phyloP scores from a whole-genome alignment of 306 rosid species.

The Arachis stenosperma region DNA sequence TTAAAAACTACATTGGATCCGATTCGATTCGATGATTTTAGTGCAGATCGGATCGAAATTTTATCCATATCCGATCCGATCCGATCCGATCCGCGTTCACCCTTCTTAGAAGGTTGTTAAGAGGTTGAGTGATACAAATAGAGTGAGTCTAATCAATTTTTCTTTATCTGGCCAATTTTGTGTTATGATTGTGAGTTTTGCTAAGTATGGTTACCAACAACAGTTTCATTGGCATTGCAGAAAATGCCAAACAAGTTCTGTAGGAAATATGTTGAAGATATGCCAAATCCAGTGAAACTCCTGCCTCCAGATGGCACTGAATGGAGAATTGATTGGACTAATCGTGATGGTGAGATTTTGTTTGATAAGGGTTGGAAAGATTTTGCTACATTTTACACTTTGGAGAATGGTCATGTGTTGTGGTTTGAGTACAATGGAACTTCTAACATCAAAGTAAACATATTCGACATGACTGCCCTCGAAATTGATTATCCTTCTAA shows the following conservation, averaged over 20 bases:
- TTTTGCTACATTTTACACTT: neutral
- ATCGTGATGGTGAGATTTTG: neutral
- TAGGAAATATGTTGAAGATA: neutral
- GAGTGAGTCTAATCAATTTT: too few relatives aligned
- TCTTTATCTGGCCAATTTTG: too few relatives aligned
- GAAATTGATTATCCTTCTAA: neutral
- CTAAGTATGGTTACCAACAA: neutral
- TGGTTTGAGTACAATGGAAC: conserved; percentile 9
- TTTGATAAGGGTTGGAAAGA: conserved; percentile 6
- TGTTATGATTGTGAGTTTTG: too few relatives aligned
- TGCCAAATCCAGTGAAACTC: neutral
- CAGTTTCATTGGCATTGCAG: neutral
- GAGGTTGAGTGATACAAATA: too few relatives aligned
- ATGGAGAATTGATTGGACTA: neutral
- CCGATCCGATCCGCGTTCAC: too few relatives aligned
- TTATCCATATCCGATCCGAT: too few relatives aligned
- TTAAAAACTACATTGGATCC: too few relatives aligned
- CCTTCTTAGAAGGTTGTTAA: too few relatives aligned
- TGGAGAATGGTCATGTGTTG: neutral
- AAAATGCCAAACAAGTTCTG: neutral
- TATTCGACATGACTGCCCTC: conserved; percentile 18
- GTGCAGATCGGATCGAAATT: too few relatives aligned
- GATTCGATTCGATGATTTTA: too few relatives aligned
- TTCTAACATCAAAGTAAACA: conserved; percentile 2
- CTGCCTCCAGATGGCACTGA: neutral